Evolutionary conservation across 352 stramenopile genomes (phyloP).

Genomic region (Aphanomyces stellatus): DNA sequence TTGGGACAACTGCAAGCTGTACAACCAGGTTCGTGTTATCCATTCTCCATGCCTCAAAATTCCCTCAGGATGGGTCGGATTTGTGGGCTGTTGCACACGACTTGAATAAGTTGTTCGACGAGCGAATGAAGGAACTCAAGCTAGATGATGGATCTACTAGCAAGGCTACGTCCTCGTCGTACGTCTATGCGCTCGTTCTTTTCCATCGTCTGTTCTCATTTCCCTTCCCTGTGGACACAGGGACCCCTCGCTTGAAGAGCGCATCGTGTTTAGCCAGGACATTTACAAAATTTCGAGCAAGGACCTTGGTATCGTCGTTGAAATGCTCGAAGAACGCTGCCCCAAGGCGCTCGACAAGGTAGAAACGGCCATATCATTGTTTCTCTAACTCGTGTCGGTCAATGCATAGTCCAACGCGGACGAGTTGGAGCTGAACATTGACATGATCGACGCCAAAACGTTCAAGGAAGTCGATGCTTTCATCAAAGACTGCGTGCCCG

Average conservation of each 20-base stretch:
- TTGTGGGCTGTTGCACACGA: slow-evolving; percentile 77
- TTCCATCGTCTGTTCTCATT: slow-evolving; percentile 2
- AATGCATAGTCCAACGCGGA: slow-evolving; percentile 72
- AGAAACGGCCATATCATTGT: too few relatives aligned
- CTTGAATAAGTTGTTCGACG: slow-evolving; percentile 83
- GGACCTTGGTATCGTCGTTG: slow-evolving; percentile 64
- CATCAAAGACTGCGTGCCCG: slow-evolving; percentile 59
- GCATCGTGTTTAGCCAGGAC: slow-evolving; percentile 82
- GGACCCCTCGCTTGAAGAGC: slow-evolving; percentile 67
- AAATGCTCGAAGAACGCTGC: slow-evolving; percentile 77
- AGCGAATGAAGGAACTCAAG: slow-evolving; percentile 76
- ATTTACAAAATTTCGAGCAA: slow-evolving; percentile 80
- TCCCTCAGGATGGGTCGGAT: slow-evolving; percentile 68
- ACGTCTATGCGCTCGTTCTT: slow-evolving; percentile 17
- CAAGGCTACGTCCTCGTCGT: slow-evolving; percentile 20
- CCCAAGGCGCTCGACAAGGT: slow-evolving; percentile 79
- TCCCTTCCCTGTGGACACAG: slow-evolving; percentile 23
- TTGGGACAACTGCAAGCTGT: slow-evolving; percentile 68
- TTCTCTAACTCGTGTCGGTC: too few relatives aligned
- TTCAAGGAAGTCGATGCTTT: slow-evolving; percentile 82
- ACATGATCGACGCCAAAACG: slow-evolving; percentile 81
- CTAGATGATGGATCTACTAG: slow-evolving; percentile 44
- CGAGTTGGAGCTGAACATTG: slow-evolving; percentile 82
- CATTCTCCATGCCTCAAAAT: neutral
- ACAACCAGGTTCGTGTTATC: slow-evolving; percentile 14